Percentiles rank a stretch among this genome's conserved stretches.
These are phyloP conservation scores for Colletotrichum noveboracense DNA, from an alignment of 2,329 filamentous ascomycete genomes.

Conservation along the genomic window DNA sequence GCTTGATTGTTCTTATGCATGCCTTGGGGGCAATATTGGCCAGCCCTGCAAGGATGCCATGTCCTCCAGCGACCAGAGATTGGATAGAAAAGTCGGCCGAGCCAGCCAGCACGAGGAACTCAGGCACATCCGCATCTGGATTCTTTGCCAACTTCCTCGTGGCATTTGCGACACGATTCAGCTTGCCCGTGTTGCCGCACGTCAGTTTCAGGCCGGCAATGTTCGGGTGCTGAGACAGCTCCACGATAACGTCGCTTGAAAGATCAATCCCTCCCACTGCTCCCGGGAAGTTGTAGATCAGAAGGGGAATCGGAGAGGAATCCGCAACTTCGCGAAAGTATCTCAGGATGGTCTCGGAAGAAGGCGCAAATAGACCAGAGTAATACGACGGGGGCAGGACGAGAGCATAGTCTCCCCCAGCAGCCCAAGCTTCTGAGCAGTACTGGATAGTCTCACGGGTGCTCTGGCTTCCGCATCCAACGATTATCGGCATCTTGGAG, in stretches of 20 bases:
- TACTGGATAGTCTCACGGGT: slow-evolving; percentile 74
- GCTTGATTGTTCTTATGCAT: slow-evolving; percentile 64
- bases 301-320: slow-evolving; percentile 66
- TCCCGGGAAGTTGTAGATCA: slow-evolving; percentile 75
- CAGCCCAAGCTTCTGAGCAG: slow-evolving; percentile 70
- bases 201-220: slow-evolving; percentile 74
- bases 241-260: slow-evolving; percentile 65
- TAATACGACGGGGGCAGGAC: slow-evolving; percentile 82
- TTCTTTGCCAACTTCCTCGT: slow-evolving; percentile 49
- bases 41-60: slow-evolving; percentile 74
- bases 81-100: slow-evolving; percentile 77
- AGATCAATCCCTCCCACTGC: slow-evolving; percentile 69
- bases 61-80: slow-evolving; percentile 70
- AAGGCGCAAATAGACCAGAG: slow-evolving; percentile 66
- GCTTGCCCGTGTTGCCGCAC: slow-evolving; percentile 73
- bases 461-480: slow-evolving; percentile 76
- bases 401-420: slow-evolving; percentile 77
- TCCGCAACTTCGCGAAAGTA: slow-evolving; percentile 72
- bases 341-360: slow-evolving; percentile 64
- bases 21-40: slow-evolving; percentile 74
- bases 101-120: slow-evolving; percentile 75
- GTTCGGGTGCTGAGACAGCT: slow-evolving; percentile 65
- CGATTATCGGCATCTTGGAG: slow-evolving; percentile 71
- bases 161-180: slow-evolving; percentile 66
- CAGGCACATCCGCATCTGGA: slow-evolving; percentile 37